Conservation (phyloP, 768 basidiomycete species). For the Mycena olivaceomarginata region DNA sequence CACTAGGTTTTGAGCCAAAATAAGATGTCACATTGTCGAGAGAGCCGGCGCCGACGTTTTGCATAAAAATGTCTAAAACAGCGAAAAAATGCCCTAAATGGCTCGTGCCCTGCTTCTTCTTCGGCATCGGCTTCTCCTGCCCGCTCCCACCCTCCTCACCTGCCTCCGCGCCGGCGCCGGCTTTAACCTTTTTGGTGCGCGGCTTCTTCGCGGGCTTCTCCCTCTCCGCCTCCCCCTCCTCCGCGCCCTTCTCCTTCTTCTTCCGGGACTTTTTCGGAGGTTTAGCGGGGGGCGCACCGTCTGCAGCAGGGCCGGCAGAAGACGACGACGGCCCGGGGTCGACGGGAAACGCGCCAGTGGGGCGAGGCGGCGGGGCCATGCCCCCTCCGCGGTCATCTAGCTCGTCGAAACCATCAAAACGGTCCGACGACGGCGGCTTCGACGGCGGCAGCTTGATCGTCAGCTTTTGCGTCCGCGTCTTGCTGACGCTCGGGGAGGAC, state of each 20-base stretch:
- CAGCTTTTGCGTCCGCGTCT: background rate
- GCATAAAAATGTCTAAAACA: too few species aligned
- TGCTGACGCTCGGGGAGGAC: slow-evolving; percentile 9
- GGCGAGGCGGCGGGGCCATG: slow-evolving; percentile 17
- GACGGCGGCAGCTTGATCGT: slow-evolving; percentile 8
- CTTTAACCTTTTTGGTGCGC: slow-evolving; percentile 51
- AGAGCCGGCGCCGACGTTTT: too few species aligned
- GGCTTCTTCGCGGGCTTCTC: slow-evolving; percentile 45
- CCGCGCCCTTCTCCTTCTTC: slow-evolving; percentile 43
- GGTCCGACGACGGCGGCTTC: background rate
- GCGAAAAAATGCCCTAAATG: too few species aligned
- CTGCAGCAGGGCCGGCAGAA: background rate
- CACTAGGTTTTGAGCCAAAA: too few species aligned
- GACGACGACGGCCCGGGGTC: background rate
- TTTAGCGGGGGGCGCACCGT: slow-evolving; percentile 13
- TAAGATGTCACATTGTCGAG: too few species aligned
- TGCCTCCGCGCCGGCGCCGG: slow-evolving; percentile 47
- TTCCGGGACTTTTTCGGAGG: slow-evolving; percentile 54
- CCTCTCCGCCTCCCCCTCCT: slow-evolving; percentile 46
- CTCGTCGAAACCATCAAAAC: background rate
- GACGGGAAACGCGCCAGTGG: background rate
- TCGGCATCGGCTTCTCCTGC: slow-evolving; percentile 35
- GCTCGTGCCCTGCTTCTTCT: slow-evolving; percentile 53
- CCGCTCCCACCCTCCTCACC: slow-evolving; percentile 22
- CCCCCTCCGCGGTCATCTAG: background rate